Evolutionary conservation across 2,329 filamentous ascomycete genomes (phyloP), one percentile per base, ranked within the genome.

Genomic region (Hypoxylon sp.): DNA sequence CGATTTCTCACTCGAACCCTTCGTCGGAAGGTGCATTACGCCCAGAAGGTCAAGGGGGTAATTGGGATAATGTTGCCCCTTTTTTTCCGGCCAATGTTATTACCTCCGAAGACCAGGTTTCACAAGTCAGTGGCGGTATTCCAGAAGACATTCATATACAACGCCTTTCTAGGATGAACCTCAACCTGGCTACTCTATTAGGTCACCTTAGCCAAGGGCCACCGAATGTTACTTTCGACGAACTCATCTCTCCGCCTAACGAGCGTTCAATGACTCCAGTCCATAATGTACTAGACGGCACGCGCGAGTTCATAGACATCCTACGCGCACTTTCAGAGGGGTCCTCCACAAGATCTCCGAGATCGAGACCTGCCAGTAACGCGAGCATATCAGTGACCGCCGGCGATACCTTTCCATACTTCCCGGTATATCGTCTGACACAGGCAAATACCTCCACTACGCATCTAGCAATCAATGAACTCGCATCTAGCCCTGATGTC

Each of bases 121-220:
- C 16, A 7, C 53, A 57, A 52, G 30, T 52, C 24, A 44, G 40
- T n/a, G 28, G 18, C n/a, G n/a, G 30, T 14, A 53, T 33, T 18
- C 22, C 42, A 1, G 53, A 51, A 54, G 44, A 57, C 28, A 36
- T 33, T 18, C 46, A 53, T 42, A 42, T 46, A 8, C 53, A 64
- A 24, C 54, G 49, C 6, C 61, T 64, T n/a, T 58, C 61, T 28
- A 54, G 24, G 20, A 64, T 59, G 3, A 58, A 59, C 22, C 54
- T 50, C 22, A 20, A 50, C 14, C 30, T 59, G 16, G 54, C 38
- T 30, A 53, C 46, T 2, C 32, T 45, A 20, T 40, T 65, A 5
- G 22, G 38, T 26, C 38, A 24, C 24, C 30, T 65, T 36, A 32
- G 46, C 2, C 55, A 48, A 32, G 61, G 55, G 18, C 33, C 54